Evolutionary conservation across 2,329 filamentous ascomycete genomes (phyloP).

Genomic region (Talaromyces sp.): DNA sequence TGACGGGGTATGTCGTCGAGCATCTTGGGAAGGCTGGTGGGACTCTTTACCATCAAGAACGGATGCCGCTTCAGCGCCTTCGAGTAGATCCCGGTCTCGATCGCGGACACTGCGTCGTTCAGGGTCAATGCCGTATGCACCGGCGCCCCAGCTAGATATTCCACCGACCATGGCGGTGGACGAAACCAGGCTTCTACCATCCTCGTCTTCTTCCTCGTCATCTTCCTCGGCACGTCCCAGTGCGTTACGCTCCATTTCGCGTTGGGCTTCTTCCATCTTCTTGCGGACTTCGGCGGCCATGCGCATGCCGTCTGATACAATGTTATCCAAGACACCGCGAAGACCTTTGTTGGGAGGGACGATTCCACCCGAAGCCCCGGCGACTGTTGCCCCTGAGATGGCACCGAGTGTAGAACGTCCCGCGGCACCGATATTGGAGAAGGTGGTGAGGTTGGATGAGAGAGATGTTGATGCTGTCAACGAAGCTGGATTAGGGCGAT

Average conservation of each 20-base stretch:
- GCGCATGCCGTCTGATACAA: slow-evolving; percentile 94
- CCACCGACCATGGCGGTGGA: slow-evolving; percentile 31
- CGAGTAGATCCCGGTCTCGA: slow-evolving; percentile 66
- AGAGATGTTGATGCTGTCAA: slow-evolving; percentile 47
- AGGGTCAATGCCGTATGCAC: slow-evolving; percentile 52
- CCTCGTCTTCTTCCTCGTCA: slow-evolving; percentile 66
- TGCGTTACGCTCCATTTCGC: slow-evolving; percentile 80
- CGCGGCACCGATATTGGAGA: slow-evolving; percentile 63
- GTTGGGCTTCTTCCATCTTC: slow-evolving; percentile 92
- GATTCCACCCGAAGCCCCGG: slow-evolving; percentile 56
- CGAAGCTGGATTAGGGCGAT: slow-evolving; percentile 51
- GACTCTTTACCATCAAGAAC: slow-evolving; percentile 29
- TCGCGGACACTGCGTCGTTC: slow-evolving; percentile 63
- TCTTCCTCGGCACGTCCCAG: slow-evolving; percentile 65
- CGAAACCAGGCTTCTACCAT: slow-evolving; percentile 34
- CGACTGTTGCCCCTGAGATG: slow-evolving; percentile 40
- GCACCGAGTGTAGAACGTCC: slow-evolving; percentile 34
- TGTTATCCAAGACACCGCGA: slow-evolving; percentile 90
- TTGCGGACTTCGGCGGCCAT: slow-evolving; percentile 88
- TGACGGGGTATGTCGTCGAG: slow-evolving; percentile 3
- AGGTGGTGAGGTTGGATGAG: slow-evolving; percentile 75
- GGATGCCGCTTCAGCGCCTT: slow-evolving; percentile 64
- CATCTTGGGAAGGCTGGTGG: slow-evolving; percentile 9
- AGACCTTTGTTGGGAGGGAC: slow-evolving; percentile 68
- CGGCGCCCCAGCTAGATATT: slow-evolving; percentile 38